These are phyloP conservation scores for Phlebiopsis flavidoalba DNA, from an alignment of 768 basidiomycete species.

Conservation along the genomic window DNA sequence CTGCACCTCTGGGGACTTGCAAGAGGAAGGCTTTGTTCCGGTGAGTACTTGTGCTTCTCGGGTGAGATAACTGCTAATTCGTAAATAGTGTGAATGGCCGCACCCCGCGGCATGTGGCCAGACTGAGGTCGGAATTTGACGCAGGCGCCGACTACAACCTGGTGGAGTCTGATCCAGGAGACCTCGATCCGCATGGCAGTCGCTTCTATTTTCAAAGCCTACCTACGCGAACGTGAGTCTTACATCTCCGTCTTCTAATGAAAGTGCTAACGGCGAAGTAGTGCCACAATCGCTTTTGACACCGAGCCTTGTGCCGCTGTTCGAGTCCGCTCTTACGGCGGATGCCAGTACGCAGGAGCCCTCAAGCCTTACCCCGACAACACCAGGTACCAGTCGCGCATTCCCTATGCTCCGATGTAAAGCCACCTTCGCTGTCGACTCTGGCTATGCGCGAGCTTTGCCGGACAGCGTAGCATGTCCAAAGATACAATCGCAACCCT, in stretches of 20 bases:
- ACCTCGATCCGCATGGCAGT: constrained; percentile 95
- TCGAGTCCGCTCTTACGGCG: constrained; percentile 69
- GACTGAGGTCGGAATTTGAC: constrained; percentile 78
- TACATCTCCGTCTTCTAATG: constrained; percentile 6
- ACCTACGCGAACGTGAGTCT: constrained; percentile 82
- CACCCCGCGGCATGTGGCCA: constrained; percentile 72
- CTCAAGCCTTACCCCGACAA: not conserved
- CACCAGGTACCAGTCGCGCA: constrained; percentile 2
- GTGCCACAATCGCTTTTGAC: constrained; percentile 89
- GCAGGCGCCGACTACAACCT: constrained; percentile 89
- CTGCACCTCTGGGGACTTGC: constrained; percentile 75
- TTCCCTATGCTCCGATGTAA: constrained; percentile 44
- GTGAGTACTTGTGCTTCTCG: constrained; percentile 34
- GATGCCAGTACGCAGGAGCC: constrained; percentile 25
- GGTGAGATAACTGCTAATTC: constrained; percentile 6
- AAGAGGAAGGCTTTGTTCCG: constrained; percentile 86
- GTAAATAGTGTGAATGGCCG: constrained; percentile 69
- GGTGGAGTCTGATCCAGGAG: constrained; percentile 69
- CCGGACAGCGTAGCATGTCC: constrained; percentile 57
- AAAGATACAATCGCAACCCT: constrained; percentile 46
- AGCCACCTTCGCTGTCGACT: constrained; percentile 77
- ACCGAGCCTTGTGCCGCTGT: constrained; percentile 59
- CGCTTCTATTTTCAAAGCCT: constrained; percentile 89
- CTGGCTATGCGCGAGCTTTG: constrained; percentile 68
- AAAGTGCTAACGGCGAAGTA: constrained; percentile 27